Evolutionary conservation across 2,329 filamentous ascomycete genomes (phyloP).

Genomic region (Dactylellina cionopaga): DNA sequence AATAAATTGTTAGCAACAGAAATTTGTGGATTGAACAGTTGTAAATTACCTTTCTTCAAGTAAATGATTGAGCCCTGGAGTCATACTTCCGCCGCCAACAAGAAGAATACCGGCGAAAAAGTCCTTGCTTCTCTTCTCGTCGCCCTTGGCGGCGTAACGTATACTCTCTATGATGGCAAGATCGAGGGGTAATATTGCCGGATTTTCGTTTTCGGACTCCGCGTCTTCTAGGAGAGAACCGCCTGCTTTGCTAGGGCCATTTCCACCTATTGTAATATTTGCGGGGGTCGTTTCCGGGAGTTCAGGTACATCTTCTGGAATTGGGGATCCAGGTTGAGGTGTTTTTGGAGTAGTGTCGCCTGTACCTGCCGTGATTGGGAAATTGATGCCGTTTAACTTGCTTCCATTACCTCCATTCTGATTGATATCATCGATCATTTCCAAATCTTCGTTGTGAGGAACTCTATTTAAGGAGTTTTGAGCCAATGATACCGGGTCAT

Average conservation of each 20-base stretch:
- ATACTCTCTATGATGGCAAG: constrained; percentile 90
- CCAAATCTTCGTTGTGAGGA: constrained; percentile 59
- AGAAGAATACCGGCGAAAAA: constrained; percentile 91
- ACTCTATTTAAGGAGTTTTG: constrained; percentile 74
- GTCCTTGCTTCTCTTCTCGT: constrained; percentile 92
- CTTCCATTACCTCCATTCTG: constrained; percentile 61
- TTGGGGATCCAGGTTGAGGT: constrained; percentile 87
- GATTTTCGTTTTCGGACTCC: constrained; percentile 75
- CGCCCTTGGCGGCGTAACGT: constrained; percentile 82
- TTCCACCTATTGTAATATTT: constrained; percentile 63
- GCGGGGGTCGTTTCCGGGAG: constrained; percentile 68
- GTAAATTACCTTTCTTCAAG: constrained; percentile 82
- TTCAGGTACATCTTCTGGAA: constrained; percentile 75
- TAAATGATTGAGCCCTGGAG: constrained; percentile 79
- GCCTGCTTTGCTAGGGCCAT: constrained; percentile 52
- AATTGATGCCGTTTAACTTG: constrained; percentile 25
- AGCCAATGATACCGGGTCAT: constrained; percentile 86
- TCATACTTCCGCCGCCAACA: constrained; percentile 83
- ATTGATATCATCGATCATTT: constrained; percentile 54
- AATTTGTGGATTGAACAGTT: constrained; percentile 61
- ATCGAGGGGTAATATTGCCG: constrained; percentile 79
- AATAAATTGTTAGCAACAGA: constrained; percentile 64
- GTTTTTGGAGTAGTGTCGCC: constrained; percentile 80
- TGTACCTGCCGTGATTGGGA: constrained; percentile 8
- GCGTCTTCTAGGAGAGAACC: constrained; percentile 45